A percentile compares a stretch with the other conserved stretches of the same genome.
Conservation (phyloP, 1,284 basidiomycete genomes). For the Gomphus bonarii region DNA sequence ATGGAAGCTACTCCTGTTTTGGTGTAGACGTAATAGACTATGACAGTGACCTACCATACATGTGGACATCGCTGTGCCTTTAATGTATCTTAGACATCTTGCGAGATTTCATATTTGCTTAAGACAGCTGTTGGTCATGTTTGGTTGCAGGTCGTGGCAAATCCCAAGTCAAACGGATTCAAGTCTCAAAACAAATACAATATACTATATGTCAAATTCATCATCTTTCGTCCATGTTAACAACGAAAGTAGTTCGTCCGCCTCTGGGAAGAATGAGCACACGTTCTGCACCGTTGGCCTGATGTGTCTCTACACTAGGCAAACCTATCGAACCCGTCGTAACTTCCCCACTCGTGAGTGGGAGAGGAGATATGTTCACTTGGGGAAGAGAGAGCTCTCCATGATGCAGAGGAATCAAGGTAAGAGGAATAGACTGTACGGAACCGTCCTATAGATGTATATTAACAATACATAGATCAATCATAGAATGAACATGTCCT, state of each 20-base stretch:
- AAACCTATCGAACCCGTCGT: slow-evolving; percentile 47
- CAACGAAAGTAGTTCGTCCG: slow-evolving; percentile 68
- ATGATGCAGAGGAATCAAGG: slow-evolving; percentile 69
- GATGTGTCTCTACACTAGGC: slow-evolving; percentile 62
- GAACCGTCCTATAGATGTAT: slow-evolving; percentile 39
- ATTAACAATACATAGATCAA: neutral
- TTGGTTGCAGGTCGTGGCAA: too few species aligned
- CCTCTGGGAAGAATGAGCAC: slow-evolving; percentile 66
- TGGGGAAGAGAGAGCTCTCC: slow-evolving; percentile 65
- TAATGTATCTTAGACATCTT: neutral
- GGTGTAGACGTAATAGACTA: neutral
- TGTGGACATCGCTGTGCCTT: too few species aligned
- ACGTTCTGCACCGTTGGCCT: slow-evolving; percentile 66
- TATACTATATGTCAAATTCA: neutral
- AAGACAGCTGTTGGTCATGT: too few species aligned
- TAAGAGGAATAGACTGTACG: slow-evolving; percentile 47
- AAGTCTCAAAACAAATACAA: neutral
- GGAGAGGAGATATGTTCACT: slow-evolving; percentile 51
- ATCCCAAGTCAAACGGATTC: too few species aligned
- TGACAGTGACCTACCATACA: too few species aligned
- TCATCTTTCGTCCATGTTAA: slow-evolving; percentile 45
- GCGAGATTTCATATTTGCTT: too few species aligned
- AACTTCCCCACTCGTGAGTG: slow-evolving; percentile 25
- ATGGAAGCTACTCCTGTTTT: neutral
- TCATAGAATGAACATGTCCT: slow-evolving; percentile 13